Evolutionary conservation across 257 asterid species (phyloP).

Genomic region (Penstemon eatonii): DNA sequence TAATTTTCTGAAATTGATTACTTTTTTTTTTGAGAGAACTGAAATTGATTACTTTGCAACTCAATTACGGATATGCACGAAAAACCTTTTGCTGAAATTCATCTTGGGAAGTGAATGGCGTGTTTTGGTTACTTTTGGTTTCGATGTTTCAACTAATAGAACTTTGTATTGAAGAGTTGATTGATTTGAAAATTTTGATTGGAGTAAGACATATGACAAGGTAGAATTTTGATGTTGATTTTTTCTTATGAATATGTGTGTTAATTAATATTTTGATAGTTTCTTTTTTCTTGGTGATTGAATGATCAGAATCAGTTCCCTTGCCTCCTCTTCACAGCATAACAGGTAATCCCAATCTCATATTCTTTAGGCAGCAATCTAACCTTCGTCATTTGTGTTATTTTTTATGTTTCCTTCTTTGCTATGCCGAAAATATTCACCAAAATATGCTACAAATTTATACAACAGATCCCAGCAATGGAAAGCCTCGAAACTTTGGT

Average conservation of each 20-base stretch:
- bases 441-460: neutral
- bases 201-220: neutral
- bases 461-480: constrained; percentile 31
- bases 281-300: constrained; percentile 19
- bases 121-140: neutral
- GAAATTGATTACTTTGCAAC: too few species aligned
- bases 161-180: neutral
- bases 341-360: constrained; percentile 40
- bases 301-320: constrained; percentile 48
- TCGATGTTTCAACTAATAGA: neutral
- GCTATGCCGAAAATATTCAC: neutral
- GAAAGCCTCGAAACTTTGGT: constrained; percentile 32
- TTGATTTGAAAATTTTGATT: neutral
- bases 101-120: neutral
- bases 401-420: neutral
- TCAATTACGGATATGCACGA: too few species aligned
- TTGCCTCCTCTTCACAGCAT: constrained; percentile 71
- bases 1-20: too few species aligned
- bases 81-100: too few species aligned
- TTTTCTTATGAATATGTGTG: neutral
- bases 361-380: neutral
- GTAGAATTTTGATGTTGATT: too few species aligned
- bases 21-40: too few species aligned
- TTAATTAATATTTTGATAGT: neutral
- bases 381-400: neutral